Conservation (phyloP, 768 basidiomycete species). For the Austroboletus festivus region DNA sequence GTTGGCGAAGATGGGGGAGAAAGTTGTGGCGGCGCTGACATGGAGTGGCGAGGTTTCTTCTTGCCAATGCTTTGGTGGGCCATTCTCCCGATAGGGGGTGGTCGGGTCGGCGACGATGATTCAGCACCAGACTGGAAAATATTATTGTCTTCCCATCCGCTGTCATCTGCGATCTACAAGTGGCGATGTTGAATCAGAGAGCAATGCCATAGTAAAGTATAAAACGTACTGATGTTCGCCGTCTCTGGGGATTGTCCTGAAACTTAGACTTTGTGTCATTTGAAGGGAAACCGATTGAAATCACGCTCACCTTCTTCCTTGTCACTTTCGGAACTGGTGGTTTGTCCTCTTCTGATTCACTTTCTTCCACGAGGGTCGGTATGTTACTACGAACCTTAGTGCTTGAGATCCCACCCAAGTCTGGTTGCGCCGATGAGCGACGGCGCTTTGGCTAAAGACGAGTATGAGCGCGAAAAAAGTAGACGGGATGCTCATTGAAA, state of each 20-base stretch:
- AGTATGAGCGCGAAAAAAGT: conserved; percentile 12
- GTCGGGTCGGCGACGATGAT: conserved; percentile 73
- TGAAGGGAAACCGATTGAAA: background rate
- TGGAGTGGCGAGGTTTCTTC: conserved; percentile 63
- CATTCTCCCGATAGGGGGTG: conserved; percentile 51
- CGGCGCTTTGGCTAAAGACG: conserved; percentile 66
- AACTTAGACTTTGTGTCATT: conserved; percentile 24
- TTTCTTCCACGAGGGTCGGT: conserved; percentile 61
- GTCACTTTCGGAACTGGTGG: conserved; percentile 58
- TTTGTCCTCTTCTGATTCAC: conserved; percentile 69
- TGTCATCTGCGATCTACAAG: conserved; percentile 51
- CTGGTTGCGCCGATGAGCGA: conserved; percentile 76
- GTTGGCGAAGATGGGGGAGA: conserved; percentile 43
- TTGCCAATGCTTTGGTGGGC: conserved; percentile 37
- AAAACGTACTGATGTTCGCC: conserved; percentile 52
- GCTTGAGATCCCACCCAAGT: conserved; percentile 49
- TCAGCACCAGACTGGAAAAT: conserved; percentile 89
- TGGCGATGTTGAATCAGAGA: conserved; percentile 5
- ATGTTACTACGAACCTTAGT: conserved; percentile 36
- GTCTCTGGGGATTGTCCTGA: conserved; percentile 47
- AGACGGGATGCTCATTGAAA: conserved; percentile 5
- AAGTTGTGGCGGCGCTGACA: conserved; percentile 65
- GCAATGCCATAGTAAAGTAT: conserved; percentile 11
- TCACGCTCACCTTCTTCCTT: conserved; percentile 52
- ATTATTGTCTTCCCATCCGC: conserved; percentile 90